Percentiles rank a stretch among this genome's conserved stretches.
Evolutionary conservation across 805 yeast genomes (phyloP).

Genomic region (Suhomyces sp.): DNA sequence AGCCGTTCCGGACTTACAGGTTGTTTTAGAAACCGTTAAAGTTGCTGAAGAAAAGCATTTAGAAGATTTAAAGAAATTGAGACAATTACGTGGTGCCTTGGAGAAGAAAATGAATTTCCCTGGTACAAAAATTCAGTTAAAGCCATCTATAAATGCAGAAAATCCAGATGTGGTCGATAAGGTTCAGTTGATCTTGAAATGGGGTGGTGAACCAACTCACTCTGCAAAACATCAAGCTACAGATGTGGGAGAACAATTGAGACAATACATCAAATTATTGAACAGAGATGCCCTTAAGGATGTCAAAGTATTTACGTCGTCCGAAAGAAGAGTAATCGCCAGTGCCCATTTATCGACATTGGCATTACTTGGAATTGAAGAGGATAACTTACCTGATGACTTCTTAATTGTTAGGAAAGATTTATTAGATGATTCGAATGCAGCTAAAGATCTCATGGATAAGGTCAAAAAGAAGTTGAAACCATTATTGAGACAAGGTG

Average conservation of each 20-base stretch:
- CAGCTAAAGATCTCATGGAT: slow-evolving; percentile 97
- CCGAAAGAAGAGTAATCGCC: slow-evolving; percentile 92
- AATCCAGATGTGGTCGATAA: slow-evolving; percentile 76
- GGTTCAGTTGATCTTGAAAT: slow-evolving; percentile 91
- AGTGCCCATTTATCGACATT: slow-evolving; percentile 86
- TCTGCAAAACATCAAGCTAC: slow-evolving; percentile 92
- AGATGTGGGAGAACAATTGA: slow-evolving; percentile 92
- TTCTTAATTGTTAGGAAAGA: slow-evolving; percentile 84
- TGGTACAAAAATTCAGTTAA: slow-evolving; percentile 94
- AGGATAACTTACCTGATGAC: slow-evolving; percentile 61
- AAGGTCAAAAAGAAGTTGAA: slow-evolving; percentile 95
- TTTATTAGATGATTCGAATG: slow-evolving; percentile 91
- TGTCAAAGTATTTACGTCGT: slow-evolving; percentile 83
- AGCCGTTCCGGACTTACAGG: slow-evolving; percentile 79
- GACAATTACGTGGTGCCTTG: slow-evolving; percentile 75
- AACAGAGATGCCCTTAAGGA: slow-evolving; percentile 83
- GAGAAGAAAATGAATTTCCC: slow-evolving; percentile 88
- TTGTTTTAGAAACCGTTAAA: slow-evolving; percentile 80
- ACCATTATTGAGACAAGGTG: slow-evolving; percentile 91
- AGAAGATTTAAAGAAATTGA: slow-evolving; percentile 78
- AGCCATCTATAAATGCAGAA: slow-evolving; percentile 72
- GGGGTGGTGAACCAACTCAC: slow-evolving; percentile 99
- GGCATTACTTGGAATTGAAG: slow-evolving; percentile 62
- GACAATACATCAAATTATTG: slow-evolving; percentile 85
- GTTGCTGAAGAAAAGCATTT: slow-evolving; percentile 75